Percentiles rank a stretch among this genome's conserved stretches.
These are phyloP conservation scores for Malus asiatica DNA, from an alignment of 306 rosid species.

Conservation along the genomic window DNA sequence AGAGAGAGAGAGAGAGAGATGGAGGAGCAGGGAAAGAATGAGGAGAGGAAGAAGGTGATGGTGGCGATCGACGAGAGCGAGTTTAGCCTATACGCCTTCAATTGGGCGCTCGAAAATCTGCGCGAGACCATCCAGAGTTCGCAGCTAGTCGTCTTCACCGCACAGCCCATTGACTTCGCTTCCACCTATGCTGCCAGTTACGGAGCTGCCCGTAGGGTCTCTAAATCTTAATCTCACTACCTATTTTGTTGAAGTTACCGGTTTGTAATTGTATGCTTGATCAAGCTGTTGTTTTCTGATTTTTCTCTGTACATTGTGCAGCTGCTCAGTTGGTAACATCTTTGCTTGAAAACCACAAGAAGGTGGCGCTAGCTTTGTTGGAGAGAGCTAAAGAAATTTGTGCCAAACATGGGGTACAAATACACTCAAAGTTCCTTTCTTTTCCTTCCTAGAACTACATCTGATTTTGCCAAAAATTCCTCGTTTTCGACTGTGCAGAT, in stretches of 20 bases:
- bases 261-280: neutral
- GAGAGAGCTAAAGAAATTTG: conserved; percentile 26
- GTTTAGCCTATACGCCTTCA: conserved; percentile 23
- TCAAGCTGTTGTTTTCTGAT: neutral
- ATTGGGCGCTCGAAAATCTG: conserved; percentile 20
- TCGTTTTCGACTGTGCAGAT: conserved; percentile 1
- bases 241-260: too few relatives aligned
- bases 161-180: conserved; percentile 12
- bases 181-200: conserved; percentile 15
- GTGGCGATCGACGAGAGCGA: conserved; percentile 27
- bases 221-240: neutral
- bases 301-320: neutral
- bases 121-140: conserved; percentile 11
- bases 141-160: conserved; percentile 26
- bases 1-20: neutral
- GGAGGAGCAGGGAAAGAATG: neutral
- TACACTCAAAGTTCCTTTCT: neutral
- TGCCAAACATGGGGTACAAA: conserved; percentile 23
- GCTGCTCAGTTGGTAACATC: conserved; percentile 20
- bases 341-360: conserved; percentile 20
- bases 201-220: conserved; percentile 16
- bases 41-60: conserved; percentile 24
- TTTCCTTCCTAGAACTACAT: neutral
- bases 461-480: too few relatives aligned
- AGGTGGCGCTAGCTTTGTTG: conserved; percentile 17